A percentile compares a stretch with the other conserved stretches of the same genome.
Conservation (phyloP, 2,329 filamentous ascomycete genomes). For the Coniochaeta sp. region DNA sequence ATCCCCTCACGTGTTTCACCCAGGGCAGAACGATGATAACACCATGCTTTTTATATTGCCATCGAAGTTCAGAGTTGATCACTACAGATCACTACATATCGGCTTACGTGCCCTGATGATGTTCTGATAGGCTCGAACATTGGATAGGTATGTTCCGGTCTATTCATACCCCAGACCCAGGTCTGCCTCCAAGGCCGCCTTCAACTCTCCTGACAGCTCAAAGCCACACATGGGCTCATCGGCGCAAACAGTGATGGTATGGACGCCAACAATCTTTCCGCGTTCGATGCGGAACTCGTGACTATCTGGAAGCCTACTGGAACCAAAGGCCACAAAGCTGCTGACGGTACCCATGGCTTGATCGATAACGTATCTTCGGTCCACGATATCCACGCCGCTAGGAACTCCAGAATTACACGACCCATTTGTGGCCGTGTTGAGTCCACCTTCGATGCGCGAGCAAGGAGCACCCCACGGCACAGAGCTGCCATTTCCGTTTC, state of each 20-base stretch:
- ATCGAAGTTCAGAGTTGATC: not conserved
- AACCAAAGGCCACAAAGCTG: not conserved
- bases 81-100: not conserved
- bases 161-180: not conserved
- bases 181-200: not conserved
- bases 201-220: not conserved
- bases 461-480: not conserved
- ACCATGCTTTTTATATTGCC: not conserved
- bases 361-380: not conserved
- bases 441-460: not conserved
- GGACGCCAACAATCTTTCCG: not conserved
- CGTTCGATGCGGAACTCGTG: not conserved
- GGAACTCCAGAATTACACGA: not conserved
- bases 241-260: not conserved
- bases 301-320: not conserved
- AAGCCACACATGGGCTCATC: not conserved
- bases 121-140: not conserved
- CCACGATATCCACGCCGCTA: not conserved
- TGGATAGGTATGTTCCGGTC: not conserved
- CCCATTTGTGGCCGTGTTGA: not conserved
- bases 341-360: not conserved
- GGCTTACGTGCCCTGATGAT: not conserved
- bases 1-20: not conserved
- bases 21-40: not conserved
- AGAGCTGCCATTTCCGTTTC: not conserved